Evolutionary conservation across 805 yeast species (phyloP), one percentile per base, ranked within the genome.

Genomic region (Ogataea polymorpha): DNA sequence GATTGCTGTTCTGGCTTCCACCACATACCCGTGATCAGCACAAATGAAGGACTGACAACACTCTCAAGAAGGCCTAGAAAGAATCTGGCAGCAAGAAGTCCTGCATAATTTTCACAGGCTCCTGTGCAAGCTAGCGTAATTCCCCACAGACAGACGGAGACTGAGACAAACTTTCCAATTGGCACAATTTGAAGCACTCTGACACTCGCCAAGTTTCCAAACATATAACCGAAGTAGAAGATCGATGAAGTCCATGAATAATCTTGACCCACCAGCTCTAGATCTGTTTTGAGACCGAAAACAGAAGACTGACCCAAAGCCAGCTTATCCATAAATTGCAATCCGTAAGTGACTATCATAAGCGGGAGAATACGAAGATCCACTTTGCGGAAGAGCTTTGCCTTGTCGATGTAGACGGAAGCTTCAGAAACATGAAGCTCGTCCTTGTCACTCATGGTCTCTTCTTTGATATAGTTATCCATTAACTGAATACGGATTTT

Each of bases 81-180:
- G 4, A 70, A 68, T 53, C 85, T 65, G n/a, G 71, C 57, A 7
- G 71, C 66, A 20, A 75, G 49, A 37, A 76, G 67, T 0, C 78
- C 72, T 7, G 72, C 63, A 46, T 67, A 75, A 23, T 55, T 61
- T n/a, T 56, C 46, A 28, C 67, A 55, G 6, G 50, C 58, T 12
- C 71, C 74, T 1, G 83, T 71, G 46, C 74, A 77, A n/a, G 77
- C 62, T 26, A 75, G 66, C 25, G 79, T 59, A n/a, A 79, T 57
- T 16, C 88, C 88, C 89, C 90, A 83, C 0, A 75, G 31, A n/a
- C 79, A 53, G 28, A 82, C 71, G 44, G 72, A 71, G 1, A 59
- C 45, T 8, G 76, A 64, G 3, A 74, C 66, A 4, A 77, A 64
- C 46, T 74, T 76, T 6, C 79, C 74, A 45, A 82, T 67, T 3